Evolutionary conservation across 2,329 filamentous ascomycete genomes (phyloP).

Genomic region (Fusarium sarcochroum): DNA sequence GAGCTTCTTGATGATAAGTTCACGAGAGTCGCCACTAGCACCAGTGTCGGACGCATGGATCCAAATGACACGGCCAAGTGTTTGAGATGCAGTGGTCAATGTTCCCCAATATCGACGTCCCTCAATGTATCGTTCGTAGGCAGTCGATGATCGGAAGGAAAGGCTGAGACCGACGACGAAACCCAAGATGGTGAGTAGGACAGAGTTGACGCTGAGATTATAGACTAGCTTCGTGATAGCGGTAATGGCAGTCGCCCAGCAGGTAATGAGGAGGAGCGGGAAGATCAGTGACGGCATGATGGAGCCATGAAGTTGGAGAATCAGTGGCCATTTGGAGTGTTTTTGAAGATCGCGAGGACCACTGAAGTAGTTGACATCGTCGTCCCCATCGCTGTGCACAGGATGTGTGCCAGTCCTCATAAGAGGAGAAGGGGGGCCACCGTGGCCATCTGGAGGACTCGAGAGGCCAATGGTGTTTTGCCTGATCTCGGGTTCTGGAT

Average conservation of each 20-base stretch:
- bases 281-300: conserved; percentile 81
- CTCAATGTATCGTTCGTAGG: conserved; percentile 80
- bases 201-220: conserved; percentile 53
- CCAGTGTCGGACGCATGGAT: conserved; percentile 76
- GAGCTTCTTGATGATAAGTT: conserved; percentile 78
- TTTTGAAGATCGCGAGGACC: conserved; percentile 77
- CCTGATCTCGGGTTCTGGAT: background rate
- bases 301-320: conserved; percentile 81
- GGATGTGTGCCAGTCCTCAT: background rate
- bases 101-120: conserved; percentile 75
- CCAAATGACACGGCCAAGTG: conserved; percentile 86
- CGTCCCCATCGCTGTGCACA: background rate
- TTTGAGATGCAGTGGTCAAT: conserved; percentile 72
- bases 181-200: conserved; percentile 80
- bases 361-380: conserved; percentile 71
- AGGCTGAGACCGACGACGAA: conserved; percentile 84
- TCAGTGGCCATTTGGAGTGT: conserved; percentile 83
- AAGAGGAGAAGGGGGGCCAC: background rate
- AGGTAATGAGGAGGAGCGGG: conserved; percentile 72
- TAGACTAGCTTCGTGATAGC: conserved; percentile 65
- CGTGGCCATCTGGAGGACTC: background rate
- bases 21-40: conserved; percentile 67
- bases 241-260: conserved; percentile 77
- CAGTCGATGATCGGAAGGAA: conserved; percentile 81
- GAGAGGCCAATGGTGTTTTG: background rate